Conservation (phyloP, 2,329 filamentous ascomycete genomes). For the Periconia macrospinosa region DNA sequence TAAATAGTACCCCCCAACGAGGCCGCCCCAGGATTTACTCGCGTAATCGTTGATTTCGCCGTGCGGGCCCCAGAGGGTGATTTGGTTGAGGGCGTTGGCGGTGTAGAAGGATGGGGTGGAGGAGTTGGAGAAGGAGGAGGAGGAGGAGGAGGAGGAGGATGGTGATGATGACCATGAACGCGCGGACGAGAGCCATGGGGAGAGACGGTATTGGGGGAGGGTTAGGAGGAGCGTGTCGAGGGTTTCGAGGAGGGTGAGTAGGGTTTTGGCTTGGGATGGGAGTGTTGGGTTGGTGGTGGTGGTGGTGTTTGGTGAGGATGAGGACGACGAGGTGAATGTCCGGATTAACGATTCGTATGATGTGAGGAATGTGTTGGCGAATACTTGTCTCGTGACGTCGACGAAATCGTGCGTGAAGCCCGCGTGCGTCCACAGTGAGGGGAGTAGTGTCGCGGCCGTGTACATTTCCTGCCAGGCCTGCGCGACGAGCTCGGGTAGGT, state of each 20-base stretch:
- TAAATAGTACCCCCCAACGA: constrained; percentile 52
- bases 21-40: constrained; percentile 52
- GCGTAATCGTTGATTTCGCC: constrained; percentile 56
- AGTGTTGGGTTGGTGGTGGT: background rate
- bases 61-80: constrained; percentile 54
- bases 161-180: constrained; percentile 34
- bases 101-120: constrained; percentile 36
- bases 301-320: background rate
- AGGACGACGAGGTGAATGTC: constrained; percentile 22
- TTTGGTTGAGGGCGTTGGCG: constrained; percentile 54
- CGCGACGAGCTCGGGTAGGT: constrained; percentile 44
- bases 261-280: background rate
- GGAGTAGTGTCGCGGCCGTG: constrained; percentile 34
- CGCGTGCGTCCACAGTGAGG: constrained; percentile 45
- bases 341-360: constrained; percentile 43
- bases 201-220: constrained; percentile 48
- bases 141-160: constrained; percentile 52
- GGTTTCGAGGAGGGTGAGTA: constrained; percentile 24
- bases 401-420: constrained; percentile 52
- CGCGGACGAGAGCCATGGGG: constrained; percentile 47
- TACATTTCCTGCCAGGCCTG: constrained; percentile 46
- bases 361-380: constrained; percentile 51
- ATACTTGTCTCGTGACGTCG: constrained; percentile 54
- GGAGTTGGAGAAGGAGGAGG: constrained; percentile 53
- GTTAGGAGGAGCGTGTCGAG: constrained; percentile 49